phyloP scores from a whole-genome alignment of 2,329 filamentous ascomycete genomes.

The Daldinia eschscholtzii region DNA sequence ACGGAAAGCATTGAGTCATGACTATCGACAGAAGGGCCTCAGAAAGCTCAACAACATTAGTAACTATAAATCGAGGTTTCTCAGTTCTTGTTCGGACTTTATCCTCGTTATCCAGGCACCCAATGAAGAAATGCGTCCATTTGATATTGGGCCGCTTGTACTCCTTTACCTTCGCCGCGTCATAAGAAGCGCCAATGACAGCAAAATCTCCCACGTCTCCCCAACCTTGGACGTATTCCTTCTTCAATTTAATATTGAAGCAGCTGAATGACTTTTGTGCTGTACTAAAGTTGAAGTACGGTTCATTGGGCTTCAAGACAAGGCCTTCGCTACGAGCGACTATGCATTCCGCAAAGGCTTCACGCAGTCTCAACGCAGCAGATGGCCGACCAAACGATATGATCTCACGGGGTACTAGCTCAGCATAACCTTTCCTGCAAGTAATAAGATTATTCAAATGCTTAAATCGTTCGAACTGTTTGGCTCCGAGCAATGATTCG shows the following conservation, averaged over 20 bases:
- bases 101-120: constrained; percentile 78
- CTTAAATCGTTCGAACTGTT: constrained; percentile 71
- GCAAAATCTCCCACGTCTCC: constrained; percentile 89
- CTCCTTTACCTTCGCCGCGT: constrained; percentile 70
- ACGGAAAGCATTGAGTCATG: constrained; percentile 61
- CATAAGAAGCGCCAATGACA: constrained; percentile 79
- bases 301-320: constrained; percentile 82
- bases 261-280: constrained; percentile 56
- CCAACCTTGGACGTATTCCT: constrained; percentile 82
- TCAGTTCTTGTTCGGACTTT: constrained; percentile 64
- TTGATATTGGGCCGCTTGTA: constrained; percentile 67
- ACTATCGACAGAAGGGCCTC: constrained; percentile 65
- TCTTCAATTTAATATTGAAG: constrained; percentile 85
- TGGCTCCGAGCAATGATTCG: constrained; percentile 62
- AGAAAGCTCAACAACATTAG: constrained; percentile 72
- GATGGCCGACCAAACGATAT: constrained; percentile 72
- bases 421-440: constrained; percentile 70
- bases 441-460: constrained; percentile 68
- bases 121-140: constrained; percentile 87
- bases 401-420: constrained; percentile 74
- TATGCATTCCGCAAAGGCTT: constrained; percentile 76
- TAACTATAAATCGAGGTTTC: constrained; percentile 73
- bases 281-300: constrained; percentile 75
- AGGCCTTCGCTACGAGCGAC: constrained; percentile 79
- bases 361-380: constrained; percentile 68